Percentiles rank a stretch among this genome's conserved stretches.
Conservation (phyloP, 2,329 filamentous ascomycete species). For the Hypoxylon rubiginosum region DNA sequence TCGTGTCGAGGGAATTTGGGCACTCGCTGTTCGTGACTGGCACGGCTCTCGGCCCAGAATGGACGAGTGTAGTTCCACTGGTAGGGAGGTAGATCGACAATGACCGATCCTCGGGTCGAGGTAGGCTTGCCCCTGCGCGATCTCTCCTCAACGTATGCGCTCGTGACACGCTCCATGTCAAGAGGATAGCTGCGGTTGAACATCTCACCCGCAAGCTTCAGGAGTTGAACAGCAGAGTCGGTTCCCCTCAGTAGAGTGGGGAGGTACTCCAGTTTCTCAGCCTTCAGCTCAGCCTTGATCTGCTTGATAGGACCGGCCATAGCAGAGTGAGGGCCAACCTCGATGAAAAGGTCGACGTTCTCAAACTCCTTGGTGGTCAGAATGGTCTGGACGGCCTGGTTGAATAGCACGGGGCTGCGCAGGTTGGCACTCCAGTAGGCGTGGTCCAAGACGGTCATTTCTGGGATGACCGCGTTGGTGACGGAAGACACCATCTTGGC, state of each 20-base stretch:
- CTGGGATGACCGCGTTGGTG: background rate
- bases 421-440: conserved; percentile 46
- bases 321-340: conserved; percentile 52
- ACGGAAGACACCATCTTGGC: conserved; percentile 14
- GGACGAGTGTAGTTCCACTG: conserved; percentile 46
- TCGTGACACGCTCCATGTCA: conserved; percentile 38
- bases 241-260: conserved; percentile 41
- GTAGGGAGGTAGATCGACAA: conserved; percentile 50
- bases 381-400: conserved; percentile 55
- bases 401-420: conserved; percentile 42
- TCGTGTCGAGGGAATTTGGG: conserved; percentile 45
- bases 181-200: conserved; percentile 43
- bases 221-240: conserved; percentile 38
- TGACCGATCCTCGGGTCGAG: conserved; percentile 28
- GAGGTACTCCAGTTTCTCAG: conserved; percentile 36
- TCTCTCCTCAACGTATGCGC: conserved; percentile 14
- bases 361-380: conserved; percentile 50
- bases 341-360: conserved; percentile 40
- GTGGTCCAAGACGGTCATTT: conserved; percentile 1
- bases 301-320: conserved; percentile 53
- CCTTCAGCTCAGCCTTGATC: conserved; percentile 41
- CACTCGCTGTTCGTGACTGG: conserved; percentile 44
- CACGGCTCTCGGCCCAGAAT: conserved; percentile 44
- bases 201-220: conserved; percentile 40
- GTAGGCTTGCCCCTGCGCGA: conserved; percentile 18